phyloP scores from a whole-genome alignment of 169 alveolate species.

The Neospora caninum region DNA sequence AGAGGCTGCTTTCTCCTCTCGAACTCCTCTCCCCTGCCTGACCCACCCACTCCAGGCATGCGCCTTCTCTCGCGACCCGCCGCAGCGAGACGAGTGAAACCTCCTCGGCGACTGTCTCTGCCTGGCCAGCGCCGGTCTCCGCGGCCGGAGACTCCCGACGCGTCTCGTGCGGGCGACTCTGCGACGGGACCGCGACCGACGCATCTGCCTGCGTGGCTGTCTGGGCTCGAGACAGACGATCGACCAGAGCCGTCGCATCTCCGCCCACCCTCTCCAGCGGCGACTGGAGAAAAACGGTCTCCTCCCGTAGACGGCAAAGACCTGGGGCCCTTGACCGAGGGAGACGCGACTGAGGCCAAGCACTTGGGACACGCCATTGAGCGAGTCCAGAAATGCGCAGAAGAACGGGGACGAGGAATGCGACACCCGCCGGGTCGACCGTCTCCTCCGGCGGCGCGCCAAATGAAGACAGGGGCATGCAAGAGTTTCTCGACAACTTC shows the following conservation, averaged over 20 bases:
- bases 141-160: neutral
- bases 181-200: neutral
- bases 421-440: neutral
- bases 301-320: neutral
- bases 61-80: neutral
- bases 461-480: neutral
- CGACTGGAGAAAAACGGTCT: neutral
- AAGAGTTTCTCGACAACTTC: neutral
- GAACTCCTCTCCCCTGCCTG: neutral
- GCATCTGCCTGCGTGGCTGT: neutral
- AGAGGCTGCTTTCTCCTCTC: neutral
- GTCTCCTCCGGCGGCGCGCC: slow-evolving; percentile 24
- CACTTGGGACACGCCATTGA: neutral
- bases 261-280: neutral
- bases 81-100: neutral
- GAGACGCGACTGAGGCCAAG: neutral
- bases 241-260: neutral
- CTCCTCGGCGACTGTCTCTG: neutral
- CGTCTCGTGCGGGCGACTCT: neutral
- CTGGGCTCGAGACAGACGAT: neutral
- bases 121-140: neutral
- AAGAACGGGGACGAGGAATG: neutral
- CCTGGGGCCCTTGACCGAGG: neutral
- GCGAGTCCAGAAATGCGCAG: neutral
- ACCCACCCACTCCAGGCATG: neutral